Evolutionary conservation across 2,329 filamentous ascomycete genomes (phyloP), one percentile per base, ranked within the genome.

Genomic region (Penicillium sp.): DNA sequence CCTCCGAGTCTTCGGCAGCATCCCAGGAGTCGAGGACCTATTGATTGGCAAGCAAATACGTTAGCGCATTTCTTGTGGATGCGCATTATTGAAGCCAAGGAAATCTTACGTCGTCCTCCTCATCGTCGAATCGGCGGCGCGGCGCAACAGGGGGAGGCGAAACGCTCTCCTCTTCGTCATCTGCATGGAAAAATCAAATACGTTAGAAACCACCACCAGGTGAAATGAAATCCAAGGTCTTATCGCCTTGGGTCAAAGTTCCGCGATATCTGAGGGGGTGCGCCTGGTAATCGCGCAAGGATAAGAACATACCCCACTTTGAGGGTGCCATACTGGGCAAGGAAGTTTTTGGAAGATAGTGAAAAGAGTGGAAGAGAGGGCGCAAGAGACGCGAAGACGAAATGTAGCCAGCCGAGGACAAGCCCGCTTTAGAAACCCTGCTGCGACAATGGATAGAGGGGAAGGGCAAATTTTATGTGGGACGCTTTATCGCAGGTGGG

Each of bases 21-120:
- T 97, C 90, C 93, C 93, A 98, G 21, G 87, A 91, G 45, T 98
- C 93, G 61, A 96, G 80, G 41, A 97, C 87, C 84, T 95, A 51
- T 42, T 30, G 3, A 16, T 35, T 33, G 1, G 15, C 7, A 23
- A 23, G 21, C 11, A 4, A 6, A 13, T n/a, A 13, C 5, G 25
- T 27, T 27, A 27, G 25, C 14, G 25, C 14, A n/a, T 27, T 27
- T 6, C n/a, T n/a, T 18, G 15, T 36, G 7, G 20, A n/a, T 33
- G 16, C 5, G 10, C 11, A 27, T 27, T 13, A 7, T n/a, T 23
- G 18, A 11, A 23, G 20, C 25, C 11, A 11, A 16, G 27, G 13
- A 16, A 36, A 28, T 61, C 74, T 56, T 78, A 91, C 90, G 69
- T 94, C 87, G 21, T 77, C 84, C 68, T 95, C 90, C 65, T 97